These are phyloP conservation scores for Xylaria cubensis DNA, from an alignment of 495 filamentous ascomycete species.

Conservation along the genomic window DNA sequence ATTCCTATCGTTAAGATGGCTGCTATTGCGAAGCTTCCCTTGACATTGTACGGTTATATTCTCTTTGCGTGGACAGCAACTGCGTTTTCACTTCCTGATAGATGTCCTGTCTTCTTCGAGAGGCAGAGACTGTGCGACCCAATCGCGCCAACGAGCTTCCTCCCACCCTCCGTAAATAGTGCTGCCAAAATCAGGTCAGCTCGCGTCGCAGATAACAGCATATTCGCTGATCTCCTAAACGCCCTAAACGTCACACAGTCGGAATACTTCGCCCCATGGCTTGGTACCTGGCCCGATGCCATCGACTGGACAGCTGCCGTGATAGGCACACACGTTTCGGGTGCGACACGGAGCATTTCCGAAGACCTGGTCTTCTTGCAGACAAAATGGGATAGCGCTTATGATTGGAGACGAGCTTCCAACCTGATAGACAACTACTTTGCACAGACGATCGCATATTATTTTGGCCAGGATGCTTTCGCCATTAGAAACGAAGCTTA, in stretches of 20 bases:
- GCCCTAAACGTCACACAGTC: slow-evolving; percentile 79
- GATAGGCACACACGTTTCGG: slow-evolving; percentile 79
- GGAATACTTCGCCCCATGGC: slow-evolving; percentile 75
- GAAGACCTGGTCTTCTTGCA: slow-evolving; percentile 37
- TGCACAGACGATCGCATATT: slow-evolving; percentile 73
- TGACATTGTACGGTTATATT: not conserved
- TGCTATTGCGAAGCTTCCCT: not conserved
- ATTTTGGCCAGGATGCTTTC: slow-evolving; percentile 86
- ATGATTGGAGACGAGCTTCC: slow-evolving; percentile 60
- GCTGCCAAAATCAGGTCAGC: slow-evolving; percentile 3
- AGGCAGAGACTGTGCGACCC: slow-evolving; percentile 33
- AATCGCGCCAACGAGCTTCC: slow-evolving; percentile 36
- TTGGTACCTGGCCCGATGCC: slow-evolving; percentile 82
- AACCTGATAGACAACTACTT: slow-evolving; percentile 87
- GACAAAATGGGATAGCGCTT: slow-evolving; percentile 24
- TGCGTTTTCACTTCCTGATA: slow-evolving; percentile 14
- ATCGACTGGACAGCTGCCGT: slow-evolving; percentile 98
- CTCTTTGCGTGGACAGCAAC: not conserved
- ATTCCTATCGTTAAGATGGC: slow-evolving; percentile 1
- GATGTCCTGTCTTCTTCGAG: slow-evolving; percentile 38
- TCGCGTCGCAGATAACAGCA: slow-evolving; percentile 32
- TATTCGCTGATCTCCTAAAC: slow-evolving; percentile 56
- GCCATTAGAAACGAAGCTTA: slow-evolving; percentile 79
- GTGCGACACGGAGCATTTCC: slow-evolving; percentile 69
- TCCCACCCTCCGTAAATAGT: slow-evolving; percentile 27